Evolutionary conservation across 164 flowering plant genomes (phyloP), one percentile per base, ranked within the genome.

Genomic region (Magnolia kwangsiensis): DNA sequence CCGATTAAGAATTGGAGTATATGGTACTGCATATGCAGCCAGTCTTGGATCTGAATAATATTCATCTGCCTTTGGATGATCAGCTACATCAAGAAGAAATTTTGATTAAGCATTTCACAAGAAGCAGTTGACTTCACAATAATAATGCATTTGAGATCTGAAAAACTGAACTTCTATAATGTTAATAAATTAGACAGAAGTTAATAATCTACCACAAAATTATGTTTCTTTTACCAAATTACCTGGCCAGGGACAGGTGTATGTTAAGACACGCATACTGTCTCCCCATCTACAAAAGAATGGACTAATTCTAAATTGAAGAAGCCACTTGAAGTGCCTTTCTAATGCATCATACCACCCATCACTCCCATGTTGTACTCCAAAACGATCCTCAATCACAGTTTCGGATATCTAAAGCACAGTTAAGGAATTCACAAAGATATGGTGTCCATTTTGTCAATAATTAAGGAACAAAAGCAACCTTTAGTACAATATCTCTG

Each of bases 201-300:
- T 37, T 19, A 37, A 73, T 11, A 61, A 64, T 10, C 50, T 31
- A 37, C 3, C 63, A 72, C 18, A 72, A 24, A 72, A 27, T 72
- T 65, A 67, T 10, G 9, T 45, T 65, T 21, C 27, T 7, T 23
- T 49, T 58, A 45, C 71, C 19, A 21, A 20, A 24, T 77, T 87
- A 95, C 99, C 98, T 81, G 99, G 92, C 99, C 98, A 95, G 20
- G 99, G 99, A 72, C 86, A 88, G 74, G 98, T 95, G 84, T 95
- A 95, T 7, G 98, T 87, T 82, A 95, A 81, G 75, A 95, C 98
- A 77, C 96, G 96, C 99, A 96, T 96, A 63, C 87, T 80, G 73
- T 91, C 89, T 69, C 97, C 93, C 99, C 99, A 96, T 88, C 93
- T 89, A 83, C 98, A 96, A 78, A 96, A 96, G 80, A 89, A 96